These are phyloP conservation scores for Pythium pyrilobum DNA, from an alignment of 352 stramenopile genomes.

Conservation along the genomic window DNA sequence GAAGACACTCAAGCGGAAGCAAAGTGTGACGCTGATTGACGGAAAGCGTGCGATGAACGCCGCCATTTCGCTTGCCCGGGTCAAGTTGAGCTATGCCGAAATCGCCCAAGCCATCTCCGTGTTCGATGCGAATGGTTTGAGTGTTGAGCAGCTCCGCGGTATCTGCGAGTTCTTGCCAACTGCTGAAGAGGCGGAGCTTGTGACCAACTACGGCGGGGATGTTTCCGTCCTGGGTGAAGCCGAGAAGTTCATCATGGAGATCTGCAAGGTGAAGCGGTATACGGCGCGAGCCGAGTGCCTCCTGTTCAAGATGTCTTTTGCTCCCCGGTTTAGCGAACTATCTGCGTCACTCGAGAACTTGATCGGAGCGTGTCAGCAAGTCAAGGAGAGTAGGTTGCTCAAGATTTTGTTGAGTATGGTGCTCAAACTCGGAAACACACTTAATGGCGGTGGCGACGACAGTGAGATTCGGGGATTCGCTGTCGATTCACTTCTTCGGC, in stretches of 20 bases:
- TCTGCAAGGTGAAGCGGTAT: conserved; percentile 74
- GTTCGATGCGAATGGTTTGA: conserved; percentile 62
- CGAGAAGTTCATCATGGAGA: conserved; percentile 88
- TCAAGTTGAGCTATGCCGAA: conserved; percentile 91
- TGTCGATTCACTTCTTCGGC: conserved; percentile 92
- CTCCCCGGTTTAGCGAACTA: conserved; percentile 77
- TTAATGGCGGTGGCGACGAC: conserved; percentile 90
- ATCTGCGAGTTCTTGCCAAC: conserved; percentile 94
- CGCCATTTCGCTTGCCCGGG: conserved; percentile 92
- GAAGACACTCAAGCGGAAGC: conserved; percentile 61
- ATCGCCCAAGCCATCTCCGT: conserved; percentile 71
- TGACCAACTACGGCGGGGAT: conserved; percentile 81
- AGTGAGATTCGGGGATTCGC: conserved; percentile 93
- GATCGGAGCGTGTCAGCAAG: conserved; percentile 90
- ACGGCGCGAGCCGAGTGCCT: conserved; percentile 65
- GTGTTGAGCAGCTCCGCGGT: conserved; percentile 73
- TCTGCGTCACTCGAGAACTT: conserved; percentile 74
- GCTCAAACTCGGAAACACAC: conserved; percentile 95
- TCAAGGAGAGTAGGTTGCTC: conserved; percentile 89
- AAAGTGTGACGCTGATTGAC: conserved; percentile 91
- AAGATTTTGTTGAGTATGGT: conserved; percentile 96
- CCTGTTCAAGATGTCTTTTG: conserved; percentile 76
- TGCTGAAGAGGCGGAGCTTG: conserved; percentile 82
- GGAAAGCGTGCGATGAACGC: conserved; percentile 97
- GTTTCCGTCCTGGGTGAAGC: conserved; percentile 57